A percentile compares a stretch with the other conserved stretches of the same genome.
These are phyloP conservation scores for Salix brachista DNA, from an alignment of 345 rosid species.

Conservation along the genomic window DNA sequence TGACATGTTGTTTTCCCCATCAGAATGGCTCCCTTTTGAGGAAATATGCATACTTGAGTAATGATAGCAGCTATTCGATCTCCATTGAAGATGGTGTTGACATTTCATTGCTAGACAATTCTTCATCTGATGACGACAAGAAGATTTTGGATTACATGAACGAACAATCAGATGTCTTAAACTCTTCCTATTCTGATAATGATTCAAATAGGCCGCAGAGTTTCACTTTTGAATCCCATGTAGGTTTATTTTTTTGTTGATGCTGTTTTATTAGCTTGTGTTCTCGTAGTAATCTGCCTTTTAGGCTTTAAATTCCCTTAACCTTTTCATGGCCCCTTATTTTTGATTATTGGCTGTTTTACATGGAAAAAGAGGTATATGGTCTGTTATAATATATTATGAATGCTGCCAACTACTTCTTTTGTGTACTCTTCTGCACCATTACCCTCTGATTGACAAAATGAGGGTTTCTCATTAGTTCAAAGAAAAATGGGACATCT, in stretches of 20 bases:
- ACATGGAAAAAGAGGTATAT: too few species aligned
- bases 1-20: constrained; percentile 20
- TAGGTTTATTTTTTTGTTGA: constrained; percentile 14
- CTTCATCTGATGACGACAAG: constrained; percentile 42
- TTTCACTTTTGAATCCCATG: constrained; percentile 95
- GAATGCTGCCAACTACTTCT: too few species aligned
- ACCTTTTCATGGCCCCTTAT: too few species aligned
- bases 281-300: too few species aligned
- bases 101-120: constrained; percentile 52
- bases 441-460: too few species aligned
- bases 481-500: too few species aligned
- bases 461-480: too few species aligned
- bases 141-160: constrained; percentile 31
- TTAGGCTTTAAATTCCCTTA: too few species aligned
- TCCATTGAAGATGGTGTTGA: constrained; percentile 83
- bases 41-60: constrained; percentile 80
- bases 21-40: constrained; percentile 88
- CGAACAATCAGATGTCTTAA: constrained; percentile 36
- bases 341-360: too few species aligned
- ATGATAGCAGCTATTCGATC: constrained; percentile 84
- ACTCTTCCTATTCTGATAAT: constrained; percentile 32
- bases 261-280: background rate
- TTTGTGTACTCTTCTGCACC: too few species aligned
- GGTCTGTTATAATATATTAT: too few species aligned
- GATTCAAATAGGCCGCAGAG: constrained; percentile 49